Evolutionary conservation across 1,284 basidiomycete species (phyloP), one percentile per base, ranked within the genome.

Genomic region (Sanghuangporus baumii): DNA sequence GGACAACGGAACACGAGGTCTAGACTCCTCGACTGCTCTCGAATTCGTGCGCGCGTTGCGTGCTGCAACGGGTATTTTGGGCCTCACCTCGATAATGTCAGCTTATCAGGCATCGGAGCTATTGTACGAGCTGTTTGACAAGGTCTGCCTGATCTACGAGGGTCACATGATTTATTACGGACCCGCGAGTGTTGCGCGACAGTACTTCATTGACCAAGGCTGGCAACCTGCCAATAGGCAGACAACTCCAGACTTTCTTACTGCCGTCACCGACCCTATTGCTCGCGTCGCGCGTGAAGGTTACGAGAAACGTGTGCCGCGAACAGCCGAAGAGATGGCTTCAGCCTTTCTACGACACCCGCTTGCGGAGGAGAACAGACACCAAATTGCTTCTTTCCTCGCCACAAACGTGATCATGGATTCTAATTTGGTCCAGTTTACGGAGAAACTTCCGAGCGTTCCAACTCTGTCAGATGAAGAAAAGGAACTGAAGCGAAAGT

Each of bases 401-500:
- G 67, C 71, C 31, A 68, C 71, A 23, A 74, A 70, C 38, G 76
- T 79, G 0, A 20, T 64, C 16, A 37, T 36, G 4, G 59, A 54
- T 37, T 26, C 50, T 23, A 38, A 37, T 34, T 18, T 18, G n/a
- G 52, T 36, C n/a, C 47, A 31, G 14, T 57, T 55, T 31, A 51
- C 57, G 18, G 41, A 36, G 14, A n/a, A 40, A 20, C 11, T 60
- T 8, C 34, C 31, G 3, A 20, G 26, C 16, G 38, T 57, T 4
- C 40, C 40, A 26, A 6, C 55, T 23, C 16, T 34, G 3, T 43
- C 61, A 37, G 5, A 11, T n/a, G 51, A 26, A 37, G 37, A 56
- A 18, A 50, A 59, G 46, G 54, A 94, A 68, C 88, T 91, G 71
- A 91, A 93, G 0, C 81, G 95, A 71, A 93, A 93, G 71, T 93